Evolutionary conservation across 164 flowering plant genomes (phyloP), one percentile per base, ranked within the genome.

Genomic region (Chimonanthus salicifolius): DNA sequence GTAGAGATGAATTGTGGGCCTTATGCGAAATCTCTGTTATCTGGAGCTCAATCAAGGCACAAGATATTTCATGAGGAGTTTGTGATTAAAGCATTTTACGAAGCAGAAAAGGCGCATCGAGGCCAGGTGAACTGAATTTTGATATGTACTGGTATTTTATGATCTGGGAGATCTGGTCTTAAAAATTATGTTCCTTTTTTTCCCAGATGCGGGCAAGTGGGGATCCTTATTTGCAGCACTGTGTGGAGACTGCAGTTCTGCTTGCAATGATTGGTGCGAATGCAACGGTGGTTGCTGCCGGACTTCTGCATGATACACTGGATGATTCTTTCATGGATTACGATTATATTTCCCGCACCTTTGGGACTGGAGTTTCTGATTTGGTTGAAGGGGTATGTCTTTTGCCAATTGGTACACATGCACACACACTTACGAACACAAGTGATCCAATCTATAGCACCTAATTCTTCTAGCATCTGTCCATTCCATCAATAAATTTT

Each of bases 191-290:
- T 60, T 74, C 8, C 9, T 77, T 84, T 11, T 58, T 20, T 50
- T 33, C 33, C 60, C 72, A 95, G 99, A 84, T 87, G 90, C 78
- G 99, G 46, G 94, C 90, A 6, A 95, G 94, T 79, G 99, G 99
- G 33, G 95, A 90, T 86, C 97, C 97, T 15, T 95, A 95, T 81
- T 79, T 95, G 86, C 92, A 88, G 80, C 99, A 95, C 81, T 95
- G 99, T 67, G 89, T 92, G 76, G 98, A 95, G 70, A 95, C 99
- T 0, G 98, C 94, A 5, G 82, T 87, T 54, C 72, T 90, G 83
- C 88, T 95, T 3, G 99, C 98, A 2, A 47, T 51, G 60, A 83
- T 95, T 78, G 99, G 99, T 67, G 98, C 98, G 43, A 88, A 89
- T 79, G 77, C 97, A 3, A 87, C 92, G 0, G 97, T 95, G 15